Evolutionary conservation across 345 rosid genomes (phyloP).

Genomic region (Linum usitatissimum): DNA sequence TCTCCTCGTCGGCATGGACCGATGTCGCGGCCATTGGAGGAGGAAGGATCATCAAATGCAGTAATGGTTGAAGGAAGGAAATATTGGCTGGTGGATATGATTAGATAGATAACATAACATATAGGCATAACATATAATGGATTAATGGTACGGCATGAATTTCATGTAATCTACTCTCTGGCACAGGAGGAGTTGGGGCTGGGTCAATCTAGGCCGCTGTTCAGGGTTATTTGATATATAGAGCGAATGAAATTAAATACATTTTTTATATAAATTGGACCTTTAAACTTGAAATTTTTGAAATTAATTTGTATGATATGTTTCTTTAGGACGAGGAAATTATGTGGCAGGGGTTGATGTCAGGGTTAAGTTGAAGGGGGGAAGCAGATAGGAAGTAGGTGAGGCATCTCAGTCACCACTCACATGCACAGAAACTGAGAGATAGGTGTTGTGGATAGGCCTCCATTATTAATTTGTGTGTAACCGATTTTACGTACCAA

Average conservation of each 20-base stretch:
- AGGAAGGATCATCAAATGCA: too few species aligned
- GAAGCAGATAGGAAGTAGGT: conserved; percentile 9
- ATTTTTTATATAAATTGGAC: too few species aligned
- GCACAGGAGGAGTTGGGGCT: too few species aligned
- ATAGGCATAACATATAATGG: too few species aligned
- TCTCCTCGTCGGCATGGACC: not conserved
- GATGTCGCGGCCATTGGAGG: too few species aligned
- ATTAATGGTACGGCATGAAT: not conserved
- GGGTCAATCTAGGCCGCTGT: too few species aligned
- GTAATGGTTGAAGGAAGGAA: not conserved
- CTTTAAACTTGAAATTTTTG: too few species aligned
- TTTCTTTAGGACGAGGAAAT: conserved; percentile 7
- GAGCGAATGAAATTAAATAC: too few species aligned
- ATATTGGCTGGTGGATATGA: too few species aligned
- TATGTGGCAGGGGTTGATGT: not conserved
- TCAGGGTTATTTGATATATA: too few species aligned
- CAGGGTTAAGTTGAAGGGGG: not conserved
- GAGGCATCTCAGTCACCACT: conserved; percentile 18
- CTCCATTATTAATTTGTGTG: not conserved
- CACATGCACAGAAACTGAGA: not conserved
- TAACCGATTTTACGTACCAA: conserved; percentile 12
- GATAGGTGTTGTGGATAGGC: conserved; percentile 6
- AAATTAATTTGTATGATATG: too few species aligned
- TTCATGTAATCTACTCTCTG: not conserved
- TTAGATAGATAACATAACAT: not conserved